Conservation (phyloP, 345 rosid genomes). For the Ceriops zippeliana region DNA sequence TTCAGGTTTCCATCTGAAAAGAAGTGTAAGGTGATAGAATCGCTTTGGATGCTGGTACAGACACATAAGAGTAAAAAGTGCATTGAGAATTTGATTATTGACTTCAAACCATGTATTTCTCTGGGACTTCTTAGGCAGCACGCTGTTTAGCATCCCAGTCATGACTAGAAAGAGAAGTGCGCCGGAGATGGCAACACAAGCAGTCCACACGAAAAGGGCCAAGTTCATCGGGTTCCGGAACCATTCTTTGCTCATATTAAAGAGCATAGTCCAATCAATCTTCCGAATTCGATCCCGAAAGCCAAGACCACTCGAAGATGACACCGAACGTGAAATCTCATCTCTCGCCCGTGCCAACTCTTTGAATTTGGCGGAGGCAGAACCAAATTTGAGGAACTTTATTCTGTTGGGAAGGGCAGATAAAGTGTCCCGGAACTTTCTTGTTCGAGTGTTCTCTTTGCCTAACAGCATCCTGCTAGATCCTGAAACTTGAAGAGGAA, state of each 20-base stretch:
- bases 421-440: conserved; percentile 21
- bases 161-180: conserved; percentile 89
- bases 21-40: conserved; percentile 73
- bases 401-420: conserved; percentile 31
- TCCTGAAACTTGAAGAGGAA: conserved; percentile 38
- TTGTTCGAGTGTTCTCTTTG: conserved; percentile 25
- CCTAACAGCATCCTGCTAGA: conserved; percentile 46
- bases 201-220: conserved; percentile 76
- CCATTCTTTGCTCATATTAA: conserved; percentile 67
- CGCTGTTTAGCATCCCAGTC: conserved; percentile 89
- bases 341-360: conserved; percentile 62
- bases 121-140: conserved; percentile 56
- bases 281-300: conserved; percentile 59
- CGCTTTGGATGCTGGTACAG: conserved; percentile 90
- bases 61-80: conserved; percentile 89
- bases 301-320: conserved; percentile 40
- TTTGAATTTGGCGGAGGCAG: conserved; percentile 67
- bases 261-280: conserved; percentile 59
- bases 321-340: conserved; percentile 58
- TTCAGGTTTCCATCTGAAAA: conserved; percentile 66
- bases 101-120: conserved; percentile 91
- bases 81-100: conserved; percentile 89
- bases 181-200: conserved; percentile 75
- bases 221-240: conserved; percentile 70
- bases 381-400: conserved; percentile 53